Percentiles rank a stretch among this genome's conserved stretches.
Conservation (phyloP, 768 basidiomycete genomes). For the Boletus fagicola region DNA sequence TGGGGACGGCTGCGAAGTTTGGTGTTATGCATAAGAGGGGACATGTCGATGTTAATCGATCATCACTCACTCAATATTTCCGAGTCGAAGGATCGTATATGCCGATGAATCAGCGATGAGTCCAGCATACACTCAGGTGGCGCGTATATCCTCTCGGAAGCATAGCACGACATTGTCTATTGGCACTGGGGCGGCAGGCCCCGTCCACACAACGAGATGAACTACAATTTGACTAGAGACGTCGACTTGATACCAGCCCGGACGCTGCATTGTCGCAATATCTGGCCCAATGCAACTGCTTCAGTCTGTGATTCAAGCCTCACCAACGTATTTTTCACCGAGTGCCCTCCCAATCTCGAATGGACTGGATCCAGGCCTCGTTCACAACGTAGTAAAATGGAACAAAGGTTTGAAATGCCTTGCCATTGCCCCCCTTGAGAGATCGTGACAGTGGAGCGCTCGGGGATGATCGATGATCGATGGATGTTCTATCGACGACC, state of each 20-base stretch:
- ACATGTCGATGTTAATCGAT: not conserved
- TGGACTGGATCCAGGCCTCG: not conserved
- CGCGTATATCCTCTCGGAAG: not conserved
- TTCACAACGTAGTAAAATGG: not conserved
- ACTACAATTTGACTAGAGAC: not conserved
- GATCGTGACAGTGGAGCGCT: not conserved
- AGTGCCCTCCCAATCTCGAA: not conserved
- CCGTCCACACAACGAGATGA: not conserved
- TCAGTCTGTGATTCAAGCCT: not conserved
- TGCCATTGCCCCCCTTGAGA: not conserved
- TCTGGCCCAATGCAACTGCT: no score
- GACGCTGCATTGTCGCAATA: no score
- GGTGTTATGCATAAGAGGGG: conserved; percentile 18
- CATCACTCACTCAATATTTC: not conserved
- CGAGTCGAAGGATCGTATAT: not conserved
- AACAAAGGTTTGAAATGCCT: not conserved
- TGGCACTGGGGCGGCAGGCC: not conserved
- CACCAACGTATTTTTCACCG: not conserved
- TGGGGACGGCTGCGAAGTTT: conserved; percentile 21
- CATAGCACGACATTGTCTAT: no score
- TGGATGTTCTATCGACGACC: no score
- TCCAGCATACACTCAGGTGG: not conserved
- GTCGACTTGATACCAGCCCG: not conserved
- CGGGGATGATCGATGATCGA: no score
- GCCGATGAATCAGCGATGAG: not conserved